Conservation (phyloP, 345 rosid species). For the Anacardium occidentale region DNA sequence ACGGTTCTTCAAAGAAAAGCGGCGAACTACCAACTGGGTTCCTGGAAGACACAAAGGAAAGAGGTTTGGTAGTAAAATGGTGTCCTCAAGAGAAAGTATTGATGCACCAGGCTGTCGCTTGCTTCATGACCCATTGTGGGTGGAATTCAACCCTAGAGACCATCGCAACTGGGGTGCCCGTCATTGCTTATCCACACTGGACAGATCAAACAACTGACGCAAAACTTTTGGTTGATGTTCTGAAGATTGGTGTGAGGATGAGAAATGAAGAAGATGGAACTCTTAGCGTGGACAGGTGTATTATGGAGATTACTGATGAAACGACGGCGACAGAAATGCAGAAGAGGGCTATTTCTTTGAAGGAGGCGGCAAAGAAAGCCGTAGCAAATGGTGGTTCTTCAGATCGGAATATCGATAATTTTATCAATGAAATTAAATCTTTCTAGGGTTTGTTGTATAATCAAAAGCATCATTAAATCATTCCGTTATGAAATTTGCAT, state of each 20-base stretch:
- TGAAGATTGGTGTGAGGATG: slow-evolving; percentile 45
- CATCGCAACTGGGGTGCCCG: slow-evolving; percentile 46
- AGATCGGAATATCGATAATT: slow-evolving; percentile 31
- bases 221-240: slow-evolving; percentile 44
- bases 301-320: slow-evolving; percentile 38
- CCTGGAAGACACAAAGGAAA: slow-evolving; percentile 31
- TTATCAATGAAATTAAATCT: slow-evolving; percentile 33
- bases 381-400: slow-evolving; percentile 46
- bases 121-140: slow-evolving; percentile 60
- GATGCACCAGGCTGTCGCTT: slow-evolving; percentile 39
- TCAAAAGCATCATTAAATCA: not conserved
- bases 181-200: slow-evolving; percentile 51
- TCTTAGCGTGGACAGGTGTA: slow-evolving; percentile 42
- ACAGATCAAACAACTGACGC: slow-evolving; percentile 44
- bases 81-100: slow-evolving; percentile 51
- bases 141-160: slow-evolving; percentile 64
- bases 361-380: slow-evolving; percentile 36
- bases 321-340: slow-evolving; percentile 27
- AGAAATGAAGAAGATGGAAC: slow-evolving; percentile 27
- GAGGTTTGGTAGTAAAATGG: slow-evolving; percentile 48
- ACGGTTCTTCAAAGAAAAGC: not conserved
- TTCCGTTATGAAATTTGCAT: too few relatives aligned
- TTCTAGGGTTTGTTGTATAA: not conserved
- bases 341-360: slow-evolving; percentile 40
- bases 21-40: slow-evolving; percentile 21